Percentiles rank a stretch among this genome's conserved stretches.
These are phyloP conservation scores for Bonia amplexicaulis DNA, from an alignment of 176 grass and related monocot genomes.

Conservation along the genomic window DNA sequence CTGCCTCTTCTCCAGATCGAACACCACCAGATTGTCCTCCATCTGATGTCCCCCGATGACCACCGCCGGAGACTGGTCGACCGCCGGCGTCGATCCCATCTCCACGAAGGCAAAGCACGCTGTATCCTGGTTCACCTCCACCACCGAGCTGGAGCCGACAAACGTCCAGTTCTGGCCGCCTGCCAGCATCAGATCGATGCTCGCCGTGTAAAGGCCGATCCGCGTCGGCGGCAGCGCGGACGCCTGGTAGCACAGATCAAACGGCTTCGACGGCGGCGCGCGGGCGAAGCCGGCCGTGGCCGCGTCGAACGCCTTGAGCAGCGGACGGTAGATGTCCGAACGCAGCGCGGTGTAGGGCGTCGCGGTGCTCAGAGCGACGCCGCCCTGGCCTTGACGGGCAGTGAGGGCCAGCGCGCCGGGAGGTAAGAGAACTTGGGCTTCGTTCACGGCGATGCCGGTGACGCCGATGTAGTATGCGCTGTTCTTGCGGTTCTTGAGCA, in stretches of 20 bases:
- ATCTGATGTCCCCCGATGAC: slow-evolving; percentile 28
- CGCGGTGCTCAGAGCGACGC: slow-evolving; percentile 22
- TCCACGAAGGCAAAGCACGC: slow-evolving; percentile 28
- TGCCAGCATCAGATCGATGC: slow-evolving; percentile 33
- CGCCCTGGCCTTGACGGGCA: neutral
- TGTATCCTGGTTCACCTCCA: neutral
- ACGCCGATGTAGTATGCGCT: slow-evolving; percentile 47
- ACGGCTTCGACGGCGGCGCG: neutral
- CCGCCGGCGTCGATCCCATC: neutral
- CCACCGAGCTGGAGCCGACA: slow-evolving; percentile 16
- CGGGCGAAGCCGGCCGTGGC: neutral
- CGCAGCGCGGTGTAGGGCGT: slow-evolving; percentile 14
- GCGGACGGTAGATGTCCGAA: slow-evolving; percentile 14
- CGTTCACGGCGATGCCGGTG: slow-evolving; percentile 21
- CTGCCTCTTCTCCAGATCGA: slow-evolving; percentile 23
- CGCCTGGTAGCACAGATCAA: slow-evolving; percentile 12
- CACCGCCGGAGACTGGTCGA: slow-evolving; percentile 14
- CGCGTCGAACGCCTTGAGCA: neutral
- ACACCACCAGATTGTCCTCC: slow-evolving; percentile 26
- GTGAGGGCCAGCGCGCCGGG: neutral
- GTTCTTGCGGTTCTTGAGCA: slow-evolving; percentile 41
- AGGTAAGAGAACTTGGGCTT: neutral
- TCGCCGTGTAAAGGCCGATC: slow-evolving; percentile 2
- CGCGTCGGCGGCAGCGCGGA: neutral
- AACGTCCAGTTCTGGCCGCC: slow-evolving; percentile 17